Evolutionary conservation across 805 yeast genomes (phyloP).

Genomic region (Ogataea allantospora): DNA sequence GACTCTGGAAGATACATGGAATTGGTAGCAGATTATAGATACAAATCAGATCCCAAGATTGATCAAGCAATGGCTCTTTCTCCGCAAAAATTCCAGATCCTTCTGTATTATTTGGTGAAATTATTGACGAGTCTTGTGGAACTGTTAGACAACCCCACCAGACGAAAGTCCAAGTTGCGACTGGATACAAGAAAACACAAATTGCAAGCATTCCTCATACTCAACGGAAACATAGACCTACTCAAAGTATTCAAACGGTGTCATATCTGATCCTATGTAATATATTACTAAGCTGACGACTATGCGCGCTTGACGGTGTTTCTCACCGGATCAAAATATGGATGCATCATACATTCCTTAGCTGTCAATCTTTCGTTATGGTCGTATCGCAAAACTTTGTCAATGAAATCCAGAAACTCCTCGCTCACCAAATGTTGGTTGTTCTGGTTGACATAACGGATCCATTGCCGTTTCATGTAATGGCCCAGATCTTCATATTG

Average conservation of each 20-base stretch:
- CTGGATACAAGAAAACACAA: slow-evolving; percentile 8
- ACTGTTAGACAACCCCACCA: slow-evolving; percentile 8
- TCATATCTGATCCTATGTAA: slow-evolving; percentile 2
- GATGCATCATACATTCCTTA: slow-evolving; percentile 79
- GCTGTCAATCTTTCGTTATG: slow-evolving; percentile 89
- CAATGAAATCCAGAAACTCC: slow-evolving; percentile 79
- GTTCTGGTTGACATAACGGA: slow-evolving; percentile 63
- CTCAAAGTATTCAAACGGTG: slow-evolving; percentile 12
- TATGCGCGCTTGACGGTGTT: slow-evolving; percentile 7
- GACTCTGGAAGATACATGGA: slow-evolving; percentile 14
- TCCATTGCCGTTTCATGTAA: slow-evolving; percentile 86
- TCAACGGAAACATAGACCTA: slow-evolving; percentile 17
- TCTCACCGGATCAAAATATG: slow-evolving; percentile 37
- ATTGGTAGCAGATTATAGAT: slow-evolving; percentile 9
- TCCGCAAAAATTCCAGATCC: slow-evolving; percentile 12
- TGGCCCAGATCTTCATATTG: slow-evolving; percentile 78
- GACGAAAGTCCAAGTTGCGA: slow-evolving; percentile 1
- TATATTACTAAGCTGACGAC: not conserved
- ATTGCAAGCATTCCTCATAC: slow-evolving; percentile 18
- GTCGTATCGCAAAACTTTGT: slow-evolving; percentile 76
- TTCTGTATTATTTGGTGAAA: slow-evolving; percentile 14
- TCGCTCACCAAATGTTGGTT: slow-evolving; percentile 67
- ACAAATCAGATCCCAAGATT: slow-evolving; percentile 3
- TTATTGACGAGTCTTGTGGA: slow-evolving; percentile 4
- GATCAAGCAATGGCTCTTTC: slow-evolving; percentile 7